A percentile compares a stretch with the other conserved stretches of the same genome.
Evolutionary conservation across 345 rosid genomes (phyloP).

Genomic region (Geranium rotundifolium): DNA sequence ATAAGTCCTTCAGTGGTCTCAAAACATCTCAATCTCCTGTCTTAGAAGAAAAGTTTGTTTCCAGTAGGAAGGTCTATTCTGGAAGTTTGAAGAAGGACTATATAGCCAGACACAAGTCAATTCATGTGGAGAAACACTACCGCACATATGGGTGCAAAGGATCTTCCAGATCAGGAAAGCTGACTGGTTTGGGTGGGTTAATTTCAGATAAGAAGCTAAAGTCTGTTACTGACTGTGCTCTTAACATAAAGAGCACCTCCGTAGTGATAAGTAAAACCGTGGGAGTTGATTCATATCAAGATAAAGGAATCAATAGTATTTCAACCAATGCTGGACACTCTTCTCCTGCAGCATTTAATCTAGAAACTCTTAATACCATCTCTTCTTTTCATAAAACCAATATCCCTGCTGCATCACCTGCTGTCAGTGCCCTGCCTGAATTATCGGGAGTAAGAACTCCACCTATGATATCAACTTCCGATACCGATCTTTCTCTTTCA

Average conservation of each 20-base stretch:
- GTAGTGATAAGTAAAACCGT: constrained; percentile 33
- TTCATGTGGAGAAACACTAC: constrained; percentile 51
- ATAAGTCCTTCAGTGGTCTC: constrained; percentile 31
- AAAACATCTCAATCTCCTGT: constrained; percentile 43
- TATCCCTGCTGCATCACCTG: constrained; percentile 15
- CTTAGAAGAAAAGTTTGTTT: constrained; percentile 50
- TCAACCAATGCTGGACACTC: constrained; percentile 15
- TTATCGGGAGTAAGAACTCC: constrained; percentile 18
- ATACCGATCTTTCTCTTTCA: constrained; percentile 60
- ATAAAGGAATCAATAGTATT: constrained; percentile 22
- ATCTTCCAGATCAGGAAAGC: constrained; percentile 42
- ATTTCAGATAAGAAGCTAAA: constrained; percentile 50
- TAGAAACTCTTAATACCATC: constrained; percentile 17
- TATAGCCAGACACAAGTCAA: constrained; percentile 59
- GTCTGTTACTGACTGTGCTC: constrained; percentile 34
- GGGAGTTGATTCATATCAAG: constrained; percentile 36
- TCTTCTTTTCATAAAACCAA: constrained; percentile 24
- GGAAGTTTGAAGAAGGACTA: constrained; percentile 54
- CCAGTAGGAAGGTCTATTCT: constrained; percentile 48
- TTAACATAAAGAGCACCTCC: constrained; percentile 37
- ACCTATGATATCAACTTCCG: constrained; percentile 26
- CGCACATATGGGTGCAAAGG: constrained; percentile 51
- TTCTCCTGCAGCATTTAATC: constrained; percentile 20
- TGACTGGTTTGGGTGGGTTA: constrained; percentile 41
- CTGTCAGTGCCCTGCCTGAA: constrained; percentile 10